Percentiles rank a stretch among this genome's conserved stretches.
phyloP scores from a whole-genome alignment of 345 rosid species.

The Passiflora organensis region DNA sequence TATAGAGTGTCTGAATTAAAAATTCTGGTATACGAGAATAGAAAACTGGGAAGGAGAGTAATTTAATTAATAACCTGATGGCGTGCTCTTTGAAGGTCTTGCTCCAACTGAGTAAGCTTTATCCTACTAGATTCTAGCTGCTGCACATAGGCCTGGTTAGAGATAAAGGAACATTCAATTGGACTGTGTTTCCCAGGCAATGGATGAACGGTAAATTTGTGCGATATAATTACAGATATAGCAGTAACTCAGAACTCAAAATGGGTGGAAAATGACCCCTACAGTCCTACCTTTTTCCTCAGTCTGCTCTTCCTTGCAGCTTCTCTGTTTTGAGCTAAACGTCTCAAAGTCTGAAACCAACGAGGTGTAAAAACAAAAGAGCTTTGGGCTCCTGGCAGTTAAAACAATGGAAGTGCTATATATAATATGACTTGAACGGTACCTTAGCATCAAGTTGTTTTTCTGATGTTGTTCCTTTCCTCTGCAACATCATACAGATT shows the following conservation, averaged over 20 bases:
- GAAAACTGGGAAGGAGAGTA: neutral
- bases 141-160: conserved; percentile 86
- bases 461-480: conserved; percentile 76
- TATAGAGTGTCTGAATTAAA: too few species aligned
- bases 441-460: conserved; percentile 95
- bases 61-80: conserved; percentile 68
- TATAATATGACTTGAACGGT: neutral
- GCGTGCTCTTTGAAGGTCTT: conserved; percentile 92
- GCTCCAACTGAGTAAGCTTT: conserved; percentile 83
- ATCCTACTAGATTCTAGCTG: conserved; percentile 91
- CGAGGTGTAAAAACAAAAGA: neutral
- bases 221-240: too few species aligned
- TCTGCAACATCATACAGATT: conserved; percentile 50
- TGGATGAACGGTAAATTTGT: too few species aligned
- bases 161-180: conserved; percentile 5
- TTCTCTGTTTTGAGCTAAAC: conserved; percentile 99
- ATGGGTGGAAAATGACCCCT: conserved; percentile 2
- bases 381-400: neutral
- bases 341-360: conserved; percentile 74
- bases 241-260: neutral
- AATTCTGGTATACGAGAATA: neutral
- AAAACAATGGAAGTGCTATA: neutral
- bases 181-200: too few species aligned
- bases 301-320: conserved; percentile 98
- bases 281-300: conserved; percentile 85